These are phyloP conservation scores for Anacardium occidentale DNA, from an alignment of 345 rosid species.

Conservation along the genomic window DNA sequence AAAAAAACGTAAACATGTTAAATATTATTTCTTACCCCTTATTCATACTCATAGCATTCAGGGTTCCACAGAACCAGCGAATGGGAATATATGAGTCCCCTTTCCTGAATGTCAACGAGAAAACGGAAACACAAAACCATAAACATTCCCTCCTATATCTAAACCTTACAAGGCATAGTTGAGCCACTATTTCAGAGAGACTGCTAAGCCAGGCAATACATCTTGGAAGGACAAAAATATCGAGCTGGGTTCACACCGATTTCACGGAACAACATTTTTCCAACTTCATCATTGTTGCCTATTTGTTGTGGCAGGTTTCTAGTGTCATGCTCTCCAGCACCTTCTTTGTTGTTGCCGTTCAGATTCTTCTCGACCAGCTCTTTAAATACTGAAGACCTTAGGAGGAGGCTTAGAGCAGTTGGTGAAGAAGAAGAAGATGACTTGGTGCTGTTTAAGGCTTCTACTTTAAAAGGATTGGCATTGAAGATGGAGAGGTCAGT, in stretches of 20 bases:
- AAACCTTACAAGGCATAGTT: not conserved
- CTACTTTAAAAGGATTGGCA: conserved; percentile 15
- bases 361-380: conserved; percentile 46
- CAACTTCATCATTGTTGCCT: conserved; percentile 8
- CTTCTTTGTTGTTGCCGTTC: conserved; percentile 5
- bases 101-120: not conserved
- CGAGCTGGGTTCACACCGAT: not conserved
- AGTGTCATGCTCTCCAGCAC: not conserved
- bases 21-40: too few relatives aligned
- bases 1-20: too few relatives aligned
- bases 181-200: conserved; percentile 27
- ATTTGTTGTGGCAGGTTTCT: not conserved
- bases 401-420: conserved; percentile 48
- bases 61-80: not conserved
- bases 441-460: conserved; percentile 17
- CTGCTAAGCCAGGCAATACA: conserved; percentile 24
- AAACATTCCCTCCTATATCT: not conserved
- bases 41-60: too few relatives aligned
- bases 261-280: conserved; percentile 21
- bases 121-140: not conserved
- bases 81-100: not conserved
- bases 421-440: conserved; percentile 34
- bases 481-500: conserved; percentile 16
- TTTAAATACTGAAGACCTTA: conserved; percentile 43
- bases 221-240: conserved; percentile 18